Percentiles rank a stretch among this genome's conserved stretches.
Conservation (phyloP, 495 filamentous ascomycete genomes). For the Apiosordaria backusii region DNA sequence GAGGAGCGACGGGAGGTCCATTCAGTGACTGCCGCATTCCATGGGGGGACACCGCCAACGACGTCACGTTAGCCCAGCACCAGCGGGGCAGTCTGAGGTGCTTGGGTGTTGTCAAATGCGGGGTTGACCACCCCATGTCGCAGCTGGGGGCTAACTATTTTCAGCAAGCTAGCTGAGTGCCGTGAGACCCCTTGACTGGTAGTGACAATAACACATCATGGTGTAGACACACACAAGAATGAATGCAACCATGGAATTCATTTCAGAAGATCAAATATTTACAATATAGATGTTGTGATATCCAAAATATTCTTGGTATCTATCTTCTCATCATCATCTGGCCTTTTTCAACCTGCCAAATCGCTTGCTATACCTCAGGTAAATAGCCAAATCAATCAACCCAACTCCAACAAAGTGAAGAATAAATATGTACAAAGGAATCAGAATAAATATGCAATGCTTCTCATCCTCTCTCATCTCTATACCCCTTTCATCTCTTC, state of each 20-base stretch:
- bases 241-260: too few species aligned
- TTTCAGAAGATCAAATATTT: neutral
- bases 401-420: constrained; percentile 7
- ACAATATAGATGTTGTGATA: neutral
- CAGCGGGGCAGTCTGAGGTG: neutral
- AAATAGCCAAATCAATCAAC: neutral
- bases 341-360: neutral
- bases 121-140: neutral
- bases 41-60: neutral
- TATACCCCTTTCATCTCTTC: neutral
- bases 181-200: neutral
- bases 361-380: neutral
- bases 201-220: neutral
- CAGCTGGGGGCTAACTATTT: too few species aligned
- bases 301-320: neutral
- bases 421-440: constrained; percentile 13
- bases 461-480: neutral
- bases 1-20: neutral
- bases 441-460: neutral
- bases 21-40: neutral
- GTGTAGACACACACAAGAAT: neutral
- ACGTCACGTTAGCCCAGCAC: neutral
- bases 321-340: neutral
- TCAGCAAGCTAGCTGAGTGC: too few species aligned
- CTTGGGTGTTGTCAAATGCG: neutral